Evolutionary conservation across 805 yeast species (phyloP).

Genomic region (Schwanniomyces yamadae): DNA sequence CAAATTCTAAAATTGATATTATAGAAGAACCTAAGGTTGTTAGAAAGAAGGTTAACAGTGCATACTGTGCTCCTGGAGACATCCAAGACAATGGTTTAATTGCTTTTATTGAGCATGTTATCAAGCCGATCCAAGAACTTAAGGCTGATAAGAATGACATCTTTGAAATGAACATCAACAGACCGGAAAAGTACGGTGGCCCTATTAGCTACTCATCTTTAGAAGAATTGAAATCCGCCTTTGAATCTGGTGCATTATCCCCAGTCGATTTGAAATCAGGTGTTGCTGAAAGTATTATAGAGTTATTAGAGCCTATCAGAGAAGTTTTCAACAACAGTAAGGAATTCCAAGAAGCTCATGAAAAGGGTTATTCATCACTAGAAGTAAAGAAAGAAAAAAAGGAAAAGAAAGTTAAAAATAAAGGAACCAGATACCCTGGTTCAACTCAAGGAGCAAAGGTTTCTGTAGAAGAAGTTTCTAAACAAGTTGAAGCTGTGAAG

Average conservation of each 20-base stretch:
- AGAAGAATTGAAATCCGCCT: constrained; percentile 70
- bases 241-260: constrained; percentile 67
- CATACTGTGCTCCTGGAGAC: constrained; percentile 92
- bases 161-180: constrained; percentile 70
- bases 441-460: constrained; percentile 16
- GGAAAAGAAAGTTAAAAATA: constrained; percentile 77
- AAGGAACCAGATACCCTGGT: constrained; percentile 91
- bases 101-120: constrained; percentile 79
- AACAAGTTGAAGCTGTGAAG: constrained; percentile 39
- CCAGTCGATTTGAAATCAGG: constrained; percentile 96
- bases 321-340: constrained; percentile 57
- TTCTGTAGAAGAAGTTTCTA: constrained; percentile 27
- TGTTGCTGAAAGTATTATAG: constrained; percentile 81
- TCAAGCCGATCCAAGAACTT: constrained; percentile 83
- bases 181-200: constrained; percentile 98
- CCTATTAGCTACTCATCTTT: constrained; percentile 70
- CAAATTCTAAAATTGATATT: constrained; percentile 93
- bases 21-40: constrained; percentile 86
- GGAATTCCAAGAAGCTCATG: constrained; percentile 74
- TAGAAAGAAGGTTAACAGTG: constrained; percentile 86
- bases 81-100: constrained; percentile 89
- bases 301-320: constrained; percentile 79
- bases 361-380: constrained; percentile 82
- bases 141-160: constrained; percentile 52
- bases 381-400: constrained; percentile 59